Base-by-base conservation (phyloP, 345 rosid genomes). In the Sisymbrium irio region DNA sequence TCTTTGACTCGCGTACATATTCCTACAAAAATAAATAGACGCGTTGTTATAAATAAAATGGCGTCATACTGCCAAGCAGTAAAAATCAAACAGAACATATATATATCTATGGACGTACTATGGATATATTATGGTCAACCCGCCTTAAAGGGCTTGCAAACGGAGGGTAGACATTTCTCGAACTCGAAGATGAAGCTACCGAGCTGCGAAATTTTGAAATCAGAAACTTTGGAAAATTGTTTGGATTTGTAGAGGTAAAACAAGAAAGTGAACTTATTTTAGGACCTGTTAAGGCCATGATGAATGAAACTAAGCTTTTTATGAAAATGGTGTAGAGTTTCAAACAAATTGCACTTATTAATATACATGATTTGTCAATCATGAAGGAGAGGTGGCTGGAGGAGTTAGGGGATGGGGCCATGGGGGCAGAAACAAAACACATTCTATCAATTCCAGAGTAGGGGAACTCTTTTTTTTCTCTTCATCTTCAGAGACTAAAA, bases 281-380 rank as follows among this genome's bases (percentile, higher is more conserved):
- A 25, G 54, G 10, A 37, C 30, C 15, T 10, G 61, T 37, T 13
- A 39, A 71, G 9, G 75, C 61, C 75, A 61, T 71, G 22, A 36
- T 27, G 27, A 49, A 37, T 46, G 49, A 25, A 50, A 30, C 0
- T 30, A 45, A 27, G 9, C 4, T 30, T 42, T 28, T 56, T 56
- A 13, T 42, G 55, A 22, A 3, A 40, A 8, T 41, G 15, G 36
- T 15, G 14, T 6, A 8, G 20, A 51, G 41, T 30, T 37, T 37
- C 9, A 36, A 67, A 44, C 7, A 41, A 46, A 63, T 15, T 62
- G 3, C 5, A 19, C 27, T 20, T 17, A 20, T 18, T 9, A 4
- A 20, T 50, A 49, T 22, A 35, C 9, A 35, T 22, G 25, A 22
- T 22, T 22, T 22, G 3, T 22, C 1, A 22, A 22, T 3, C 25